Evolutionary conservation across 345 rosid genomes (phyloP), one percentile per base, ranked within the genome.

Genomic region (Citropsis articulata): DNA sequence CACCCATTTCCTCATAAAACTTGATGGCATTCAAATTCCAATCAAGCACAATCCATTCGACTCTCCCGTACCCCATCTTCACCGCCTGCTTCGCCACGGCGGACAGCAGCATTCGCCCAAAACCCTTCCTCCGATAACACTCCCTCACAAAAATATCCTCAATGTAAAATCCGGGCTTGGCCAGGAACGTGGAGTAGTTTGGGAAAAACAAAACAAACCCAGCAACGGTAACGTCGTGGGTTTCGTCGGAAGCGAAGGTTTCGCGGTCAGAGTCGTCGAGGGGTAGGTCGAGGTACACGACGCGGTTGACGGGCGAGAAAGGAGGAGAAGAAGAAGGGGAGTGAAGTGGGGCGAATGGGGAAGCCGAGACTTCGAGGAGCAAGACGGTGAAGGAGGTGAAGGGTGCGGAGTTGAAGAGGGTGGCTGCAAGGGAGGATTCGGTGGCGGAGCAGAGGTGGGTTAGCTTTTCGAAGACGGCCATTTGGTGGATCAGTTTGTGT

Each of bases 1-100:
- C 98, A 14, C 98, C 98, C 99, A 95, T 91, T 55, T 89, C 92
- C 75, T 93, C 96, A 28, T 92, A 93, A 62, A 95, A 95, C 78
- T 82, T 87, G 4, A 95, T 91, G 4, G 97, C 98, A 81, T 92
- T 91, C 38, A 83, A 86, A 79, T 96, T 96, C 99, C 97, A 94
- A 76, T 92, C 98, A 78, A 92, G 91, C 76, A 93, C 99, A 59
- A 88, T 83, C 98, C 98, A 93, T 72, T 91, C 97, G 4, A 95
- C 98, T 76, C 97, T 91, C 18, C 93, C 97, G 60, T 92, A 93
- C 65, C 88, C 94, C 94, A 93, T 92, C 76, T 89, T 89, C 88
- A 88, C 97, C 8, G 97, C 97, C 79, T 93, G 98, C 36, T 75
- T 85, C 16, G 98, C 97, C 81, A 95, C 99, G 7, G 97, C 97